Percentiles rank a stretch among this genome's conserved stretches.
phyloP scores from a whole-genome alignment of 139 green algal genomes.

The Tetradesmus obliquus region DNA sequence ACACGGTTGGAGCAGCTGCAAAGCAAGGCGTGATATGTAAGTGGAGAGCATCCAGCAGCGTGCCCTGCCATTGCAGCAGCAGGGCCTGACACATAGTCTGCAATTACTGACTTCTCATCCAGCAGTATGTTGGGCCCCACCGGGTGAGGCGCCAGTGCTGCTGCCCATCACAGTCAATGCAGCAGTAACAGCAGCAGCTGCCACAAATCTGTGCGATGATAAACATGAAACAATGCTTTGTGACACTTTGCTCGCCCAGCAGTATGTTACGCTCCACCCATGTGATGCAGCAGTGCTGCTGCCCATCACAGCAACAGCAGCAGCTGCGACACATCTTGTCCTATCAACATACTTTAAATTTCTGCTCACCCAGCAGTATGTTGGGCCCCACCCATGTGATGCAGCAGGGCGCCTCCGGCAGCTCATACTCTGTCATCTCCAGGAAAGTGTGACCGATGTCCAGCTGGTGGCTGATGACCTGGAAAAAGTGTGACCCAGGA shows the following conservation, averaged over 20 bases:
- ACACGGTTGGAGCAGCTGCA: too few species aligned
- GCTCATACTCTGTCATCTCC: slow-evolving; percentile 61
- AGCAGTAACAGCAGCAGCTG: not conserved
- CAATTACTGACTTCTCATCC: slow-evolving; percentile 18
- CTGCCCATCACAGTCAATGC: not conserved
- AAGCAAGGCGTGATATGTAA: too few species aligned
- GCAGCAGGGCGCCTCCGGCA: slow-evolving; percentile 49
- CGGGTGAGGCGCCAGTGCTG: not conserved
- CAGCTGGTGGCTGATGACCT: slow-evolving; percentile 49
- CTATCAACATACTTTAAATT: too few species aligned
- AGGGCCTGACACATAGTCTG: too few species aligned
- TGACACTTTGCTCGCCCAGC: slow-evolving; percentile 24
- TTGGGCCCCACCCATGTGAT: slow-evolving; percentile 56
- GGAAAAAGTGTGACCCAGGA: not conserved
- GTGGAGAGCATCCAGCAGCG: too few species aligned
- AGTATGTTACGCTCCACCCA: slow-evolving; percentile 58
- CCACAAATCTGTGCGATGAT: too few species aligned
- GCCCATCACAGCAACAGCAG: not conserved
- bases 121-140: slow-evolving; percentile 57
- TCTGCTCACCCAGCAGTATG: slow-evolving; percentile 53
- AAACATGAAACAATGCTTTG: too few species aligned
- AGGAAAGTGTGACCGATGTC: slow-evolving; percentile 61
- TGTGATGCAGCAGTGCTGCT: slow-evolving; percentile 33
- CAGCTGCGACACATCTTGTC: not conserved
- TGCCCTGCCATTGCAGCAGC: too few species aligned